Percentiles rank a stretch among this genome's conserved stretches.
Conservation (phyloP, 768 basidiomycete genomes). For the Amanita jacksonii region DNA sequence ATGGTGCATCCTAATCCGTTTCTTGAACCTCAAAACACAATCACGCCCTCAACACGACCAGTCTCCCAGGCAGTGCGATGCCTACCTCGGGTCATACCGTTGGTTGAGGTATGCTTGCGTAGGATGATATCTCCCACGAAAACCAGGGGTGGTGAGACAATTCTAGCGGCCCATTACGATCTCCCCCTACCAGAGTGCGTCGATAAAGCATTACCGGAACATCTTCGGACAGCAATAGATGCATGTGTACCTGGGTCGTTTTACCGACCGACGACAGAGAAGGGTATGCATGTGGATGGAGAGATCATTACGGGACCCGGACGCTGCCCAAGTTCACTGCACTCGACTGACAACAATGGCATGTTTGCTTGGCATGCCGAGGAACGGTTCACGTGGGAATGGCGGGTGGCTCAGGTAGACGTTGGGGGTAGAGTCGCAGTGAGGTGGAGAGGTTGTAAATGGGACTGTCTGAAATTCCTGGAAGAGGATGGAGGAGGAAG, state of each 20-base stretch:
- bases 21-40: slow-evolving; percentile 17
- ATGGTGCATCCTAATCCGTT: slow-evolving; percentile 55
- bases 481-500: slow-evolving; percentile 9
- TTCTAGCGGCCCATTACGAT: slow-evolving; percentile 19
- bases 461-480: slow-evolving; percentile 55
- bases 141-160: slow-evolving; percentile 23
- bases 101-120: slow-evolving; percentile 5
- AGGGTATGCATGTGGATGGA: slow-evolving; percentile 11
- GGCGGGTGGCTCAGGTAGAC: slow-evolving; percentile 36
- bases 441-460: slow-evolving; percentile 59
- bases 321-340: slow-evolving; percentile 40
- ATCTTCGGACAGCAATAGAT: slow-evolving; percentile 24
- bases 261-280: slow-evolving; percentile 15
- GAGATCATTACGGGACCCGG: slow-evolving; percentile 28
- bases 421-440: slow-evolving; percentile 49
- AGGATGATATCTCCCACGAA: slow-evolving; percentile 8
- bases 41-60: slow-evolving; percentile 11
- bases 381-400: slow-evolving; percentile 60
- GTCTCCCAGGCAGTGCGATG: slow-evolving; percentile 18
- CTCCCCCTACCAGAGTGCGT: slow-evolving; percentile 9
- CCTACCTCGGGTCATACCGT: slow-evolving; percentile 10
- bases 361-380: slow-evolving; percentile 51
- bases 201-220: slow-evolving; percentile 16
- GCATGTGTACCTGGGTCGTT: slow-evolving; percentile 31
- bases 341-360: slow-evolving; percentile 12